Base-by-base conservation (phyloP, 23 red algal species). In the Gracilaria domingensis region DNA sequence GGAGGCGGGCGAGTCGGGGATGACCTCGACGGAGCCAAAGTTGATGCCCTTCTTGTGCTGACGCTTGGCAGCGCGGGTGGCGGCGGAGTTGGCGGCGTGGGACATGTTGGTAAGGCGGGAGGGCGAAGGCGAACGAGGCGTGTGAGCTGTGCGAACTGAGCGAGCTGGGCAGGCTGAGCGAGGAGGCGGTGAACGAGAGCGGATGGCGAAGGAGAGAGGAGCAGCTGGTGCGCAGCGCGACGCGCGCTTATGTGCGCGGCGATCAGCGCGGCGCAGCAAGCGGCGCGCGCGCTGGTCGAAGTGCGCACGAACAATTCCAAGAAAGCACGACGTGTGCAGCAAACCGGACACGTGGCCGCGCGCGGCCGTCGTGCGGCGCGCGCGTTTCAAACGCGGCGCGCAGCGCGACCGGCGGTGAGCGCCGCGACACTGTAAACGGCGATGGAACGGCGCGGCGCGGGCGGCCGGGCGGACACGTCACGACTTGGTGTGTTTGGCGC, bases 1-100 rank as follows among this genome's bases (percentile, higher is more conserved):
- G 42, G 21, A 49, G 12, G n/a, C 4, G 1, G 72, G 12, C 38
- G 45, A 4, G 25, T 77, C 72, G 1, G 72, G 72, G 28, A 77
- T 77, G 24, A 77, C 72, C 42, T 77, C 13, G 9, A 77, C 72
- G 23, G 40, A 28, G 7, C 72, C 72, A 42, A 77, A 77, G 40
- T 12, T 30, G 34, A 77, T 24, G 13, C 12, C 38, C 72, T 77
- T 77, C 23, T 77, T 77, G 8, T 30, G 38, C 12, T 26, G 40
- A 37, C 72, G 72, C 72, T 45, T 51, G 72, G 38, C 40, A 23
- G 39, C 9, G 7, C 1, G 0, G 72, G 39, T 11, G 72, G 40
- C 5, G 72, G 72, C 1, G 64, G 28, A 55, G 51, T 20, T 18
- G 30, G 64, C 64, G 64, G 4, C 12, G 18, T 37, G 32, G 8